Conservation (phyloP, 192 early-diverging fungal species). For the Thamnidium elegans region DNA sequence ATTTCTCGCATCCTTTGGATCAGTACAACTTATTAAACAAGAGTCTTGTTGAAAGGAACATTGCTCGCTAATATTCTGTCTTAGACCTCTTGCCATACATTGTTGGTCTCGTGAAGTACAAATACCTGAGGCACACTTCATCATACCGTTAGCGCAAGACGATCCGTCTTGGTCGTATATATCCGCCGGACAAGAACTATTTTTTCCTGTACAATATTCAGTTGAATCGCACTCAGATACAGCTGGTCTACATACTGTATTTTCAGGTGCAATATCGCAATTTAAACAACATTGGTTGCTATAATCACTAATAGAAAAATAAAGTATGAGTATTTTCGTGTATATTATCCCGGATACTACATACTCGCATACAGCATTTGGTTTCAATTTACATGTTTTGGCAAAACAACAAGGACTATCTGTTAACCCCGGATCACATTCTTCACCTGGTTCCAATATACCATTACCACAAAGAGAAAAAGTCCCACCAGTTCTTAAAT, state of each 20-base stretch:
- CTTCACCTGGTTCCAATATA: constrained; percentile 81
- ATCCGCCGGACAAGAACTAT: constrained; percentile 71
- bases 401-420: constrained; percentile 78
- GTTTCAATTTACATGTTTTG: constrained; percentile 75
- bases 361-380: constrained; percentile 68
- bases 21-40: constrained; percentile 66
- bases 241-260: constrained; percentile 69
- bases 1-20: constrained; percentile 42
- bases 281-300: constrained; percentile 83
- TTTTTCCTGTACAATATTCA: constrained; percentile 75
- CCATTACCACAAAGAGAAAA: constrained; percentile 93
- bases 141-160: constrained; percentile 53
- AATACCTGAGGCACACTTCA: constrained; percentile 65
- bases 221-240: constrained; percentile 80
- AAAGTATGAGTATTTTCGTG: not conserved
- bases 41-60: constrained; percentile 59
- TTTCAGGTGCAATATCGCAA: constrained; percentile 60
- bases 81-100: constrained; percentile 60
- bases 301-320: constrained; percentile 48
- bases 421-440: constrained; percentile 87
- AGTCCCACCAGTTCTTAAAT: constrained; percentile 33
- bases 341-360: not conserved
- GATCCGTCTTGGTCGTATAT: constrained; percentile 65
- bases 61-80: constrained; percentile 52
- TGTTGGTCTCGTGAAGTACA: constrained; percentile 73